Base-by-base conservation (phyloP, 2,329 filamentous ascomycete species). In the Pyrenophora graminea region DNA sequence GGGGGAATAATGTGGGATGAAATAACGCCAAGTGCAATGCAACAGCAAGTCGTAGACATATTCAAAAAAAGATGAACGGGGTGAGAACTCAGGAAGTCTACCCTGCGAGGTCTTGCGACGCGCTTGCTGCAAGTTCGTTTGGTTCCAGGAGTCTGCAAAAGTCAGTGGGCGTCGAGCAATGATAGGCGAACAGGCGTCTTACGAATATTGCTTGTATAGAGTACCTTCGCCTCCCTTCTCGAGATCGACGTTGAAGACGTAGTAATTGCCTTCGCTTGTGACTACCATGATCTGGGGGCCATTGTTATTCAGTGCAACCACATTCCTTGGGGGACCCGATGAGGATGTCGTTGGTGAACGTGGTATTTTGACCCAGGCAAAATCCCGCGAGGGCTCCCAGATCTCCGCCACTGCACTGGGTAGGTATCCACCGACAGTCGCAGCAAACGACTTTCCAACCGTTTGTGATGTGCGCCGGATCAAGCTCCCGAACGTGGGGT, bases 271-370 rank as follows among this genome's bases (percentile, higher is more conserved):
- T 70, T 99, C 94, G 63, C 89, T 97, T 0, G 94, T 99, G 12
- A 97, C 92, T 0, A 97, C 90, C 92, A 99, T 97, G 41, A 99
- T 90, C 66, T 97, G 92, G 1, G 94, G 94, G 21, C 89, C 92
- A 69, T 87, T 96, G 67, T 88, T 94, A 70, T 90, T 96, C 87
- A 99, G 95, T 7, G 94, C 93, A 37, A 99, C 94, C n/a, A 99
- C 93, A 60, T 91, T 96, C 59, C 89, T 82, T 34, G 96, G 74
- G 0, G 90, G 86, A 0, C 81, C 68, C 7, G 64, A 54, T 15
- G 65, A 57, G 27, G 67, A 62, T 15, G 71, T 74, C 31, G 64
- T 77, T 1, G 55, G 58, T 15, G 71, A 79, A 67, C 88, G 90
- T 12, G 93, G 93, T 40, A 99, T 84, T 71, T 94, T 96, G 68